Conservation (phyloP, 495 filamentous ascomycete genomes). For the Penicillium flavigenum region DNA sequence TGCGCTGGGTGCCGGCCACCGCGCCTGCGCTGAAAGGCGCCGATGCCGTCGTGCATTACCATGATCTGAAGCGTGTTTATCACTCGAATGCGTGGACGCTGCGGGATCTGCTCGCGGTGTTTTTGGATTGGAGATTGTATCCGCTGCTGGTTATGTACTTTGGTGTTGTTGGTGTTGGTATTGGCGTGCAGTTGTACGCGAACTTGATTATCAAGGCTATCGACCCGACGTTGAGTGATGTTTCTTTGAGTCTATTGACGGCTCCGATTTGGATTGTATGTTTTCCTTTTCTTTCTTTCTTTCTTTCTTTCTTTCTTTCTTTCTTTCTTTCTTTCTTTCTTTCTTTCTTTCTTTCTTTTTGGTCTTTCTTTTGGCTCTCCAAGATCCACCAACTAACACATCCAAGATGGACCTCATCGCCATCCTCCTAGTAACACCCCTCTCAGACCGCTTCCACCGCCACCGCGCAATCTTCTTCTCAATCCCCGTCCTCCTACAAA, state of each 20-base stretch:
- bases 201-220: constrained; percentile 82
- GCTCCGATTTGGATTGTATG: constrained; percentile 90
- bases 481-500: constrained; percentile 71
- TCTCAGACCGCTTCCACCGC: constrained; percentile 84
- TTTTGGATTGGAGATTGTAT: constrained; percentile 85
- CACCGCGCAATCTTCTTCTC: constrained; percentile 83
- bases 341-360: no score
- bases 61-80: constrained; percentile 80
- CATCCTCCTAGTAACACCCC: constrained; percentile 79
- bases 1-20: constrained; percentile 61
- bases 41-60: constrained; percentile 80
- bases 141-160: constrained; percentile 90
- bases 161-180: constrained; percentile 88
- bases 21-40: constrained; percentile 71
- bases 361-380: not conserved
- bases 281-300: constrained; percentile 1
- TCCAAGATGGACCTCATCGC: constrained; percentile 79
- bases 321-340: not conserved
- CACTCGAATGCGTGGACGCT: constrained; percentile 67
- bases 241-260: constrained; percentile 77
- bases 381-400: constrained; percentile 9
- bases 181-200: constrained; percentile 82
- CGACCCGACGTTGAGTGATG: constrained; percentile 65
- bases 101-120: constrained; percentile 62
- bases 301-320: not conserved